Base-by-base conservation (phyloP, 306 rosid genomes). In the Trichosanthes cucumerina region DNA sequence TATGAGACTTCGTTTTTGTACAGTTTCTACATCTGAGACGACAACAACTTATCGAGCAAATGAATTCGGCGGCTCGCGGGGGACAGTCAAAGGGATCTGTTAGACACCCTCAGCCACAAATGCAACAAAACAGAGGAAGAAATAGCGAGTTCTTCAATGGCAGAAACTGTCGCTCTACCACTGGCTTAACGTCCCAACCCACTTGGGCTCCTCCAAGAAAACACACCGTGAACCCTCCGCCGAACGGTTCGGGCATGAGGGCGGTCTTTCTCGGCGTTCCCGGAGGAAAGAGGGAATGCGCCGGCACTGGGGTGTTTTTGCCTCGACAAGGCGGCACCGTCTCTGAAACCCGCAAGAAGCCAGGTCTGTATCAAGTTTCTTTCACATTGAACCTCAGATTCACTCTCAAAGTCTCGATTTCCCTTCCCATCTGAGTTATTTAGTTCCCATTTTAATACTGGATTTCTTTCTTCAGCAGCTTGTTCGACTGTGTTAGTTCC, bases 231-330 rank as follows among this genome's bases (percentile, higher is more conserved):
- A 83, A 80, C 18, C 79, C 65, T 14, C 72, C 65, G 74, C 82
- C 79, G 15, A 28, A 50, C 13, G 87, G 85, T 7, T 74, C 91
- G 31, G 88, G 90, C 18, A 86, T 88, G 92, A 82, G 89, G 39
- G 82, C 89, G 2, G 88, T 84, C 2, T 88, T 85, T 75, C 84
- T 78, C 0, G 79, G 62, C 15, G 86, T 81, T 70, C 84, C 77
- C 0, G 79, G 57, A 34, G 86, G 72, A 0, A 83, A 81, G 56
- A 85, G 83, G 60, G 90, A 83, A 70, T 80, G 87, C 24, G 68
- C 84, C 0, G 96, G 96, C 24, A 90, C 96, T 1, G 96, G 96
- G 0, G 96, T 90, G 16, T 90, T 90, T 52, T 74, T 90, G 78
- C 96, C 96, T 38, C 88, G 91, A 21, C 75, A 62, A 52, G 81